A percentile compares a stretch with the other conserved stretches of the same genome.
These are phyloP conservation scores for Globisporangium spinosum DNA, from an alignment of 352 stramenopile genomes.

Conservation along the genomic window DNA sequence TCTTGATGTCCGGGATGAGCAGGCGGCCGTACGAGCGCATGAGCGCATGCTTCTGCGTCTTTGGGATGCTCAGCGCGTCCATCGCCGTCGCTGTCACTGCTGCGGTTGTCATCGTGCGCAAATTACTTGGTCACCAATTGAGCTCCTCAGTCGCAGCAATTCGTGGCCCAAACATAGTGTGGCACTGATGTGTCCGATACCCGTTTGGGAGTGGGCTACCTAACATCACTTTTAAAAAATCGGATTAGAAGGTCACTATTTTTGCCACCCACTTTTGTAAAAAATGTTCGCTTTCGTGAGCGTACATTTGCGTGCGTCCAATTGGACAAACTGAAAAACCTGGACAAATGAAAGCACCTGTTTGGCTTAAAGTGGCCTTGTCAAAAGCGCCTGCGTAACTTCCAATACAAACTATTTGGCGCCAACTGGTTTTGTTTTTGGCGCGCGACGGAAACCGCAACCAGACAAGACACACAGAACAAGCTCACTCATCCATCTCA, in stretches of 20 bases:
- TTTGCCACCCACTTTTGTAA: too few species aligned
- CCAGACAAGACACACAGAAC: too few species aligned
- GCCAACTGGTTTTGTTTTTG: too few species aligned
- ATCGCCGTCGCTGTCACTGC: background rate
- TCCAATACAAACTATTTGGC: too few species aligned
- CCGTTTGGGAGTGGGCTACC: background rate
- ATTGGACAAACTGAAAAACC: too few species aligned
- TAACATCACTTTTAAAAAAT: background rate
- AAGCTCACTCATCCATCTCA: background rate
- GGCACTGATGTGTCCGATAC: background rate
- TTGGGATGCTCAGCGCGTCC: background rate
- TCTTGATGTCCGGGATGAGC: constrained; percentile 15
- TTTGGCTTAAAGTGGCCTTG: too few species aligned
- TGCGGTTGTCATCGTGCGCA: background rate
- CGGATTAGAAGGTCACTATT: too few species aligned
- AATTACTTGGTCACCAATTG: constrained; percentile 5
- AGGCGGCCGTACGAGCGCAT: background rate
- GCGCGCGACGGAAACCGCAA: too few species aligned
- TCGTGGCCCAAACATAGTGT: background rate
- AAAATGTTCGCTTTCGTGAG: too few species aligned
- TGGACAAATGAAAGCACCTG: too few species aligned
- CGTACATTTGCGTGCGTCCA: too few species aligned
- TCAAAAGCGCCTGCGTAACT: too few species aligned
- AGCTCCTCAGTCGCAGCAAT: background rate
- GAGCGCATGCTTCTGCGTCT: background rate